Conservation (phyloP, 2,329 filamentous ascomycete species). For the Colletotrichum cuscutae region DNA sequence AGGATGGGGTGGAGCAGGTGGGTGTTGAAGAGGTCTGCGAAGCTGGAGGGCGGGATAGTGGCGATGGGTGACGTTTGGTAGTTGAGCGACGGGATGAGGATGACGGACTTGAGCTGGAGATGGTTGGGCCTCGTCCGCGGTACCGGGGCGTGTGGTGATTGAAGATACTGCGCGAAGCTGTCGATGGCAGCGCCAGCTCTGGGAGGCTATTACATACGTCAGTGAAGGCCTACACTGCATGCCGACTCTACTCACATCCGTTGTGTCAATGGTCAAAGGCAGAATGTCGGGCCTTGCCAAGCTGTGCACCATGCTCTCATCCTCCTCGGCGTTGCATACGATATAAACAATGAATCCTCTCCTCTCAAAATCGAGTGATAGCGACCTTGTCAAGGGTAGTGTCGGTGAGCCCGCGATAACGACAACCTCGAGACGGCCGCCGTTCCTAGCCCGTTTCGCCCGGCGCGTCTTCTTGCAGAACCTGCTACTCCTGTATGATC, state of each 20-base stretch:
- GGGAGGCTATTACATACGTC: slow-evolving; percentile 63
- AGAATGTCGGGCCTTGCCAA: slow-evolving; percentile 85
- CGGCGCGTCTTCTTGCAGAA: slow-evolving; percentile 75
- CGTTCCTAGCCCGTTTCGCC: slow-evolving; percentile 82
- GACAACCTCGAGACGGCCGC: slow-evolving; percentile 85
- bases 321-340: slow-evolving; percentile 85
- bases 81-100: slow-evolving; percentile 84
- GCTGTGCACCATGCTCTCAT: slow-evolving; percentile 81
- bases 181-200: slow-evolving; percentile 76
- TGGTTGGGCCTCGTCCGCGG: slow-evolving; percentile 80
- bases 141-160: slow-evolving; percentile 79
- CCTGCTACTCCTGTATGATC: slow-evolving; percentile 60
- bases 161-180: slow-evolving; percentile 77
- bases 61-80: slow-evolving; percentile 88
- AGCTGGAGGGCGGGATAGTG: slow-evolving; percentile 83
- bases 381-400: slow-evolving; percentile 83
- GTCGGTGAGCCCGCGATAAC: slow-evolving; percentile 90
- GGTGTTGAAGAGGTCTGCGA: slow-evolving; percentile 91
- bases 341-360: slow-evolving; percentile 95
- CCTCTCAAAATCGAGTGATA: slow-evolving; percentile 88
- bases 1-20: slow-evolving; percentile 91
- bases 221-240: slow-evolving; percentile 6
- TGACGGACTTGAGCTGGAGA: slow-evolving; percentile 79
- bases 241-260: slow-evolving; percentile 67
- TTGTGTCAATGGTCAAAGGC: slow-evolving; percentile 84